A percentile compares a stretch with the other conserved stretches of the same genome.
Conservation (phyloP, 768 basidiomycete genomes). For the Pleurotus citrinopileatus region DNA sequence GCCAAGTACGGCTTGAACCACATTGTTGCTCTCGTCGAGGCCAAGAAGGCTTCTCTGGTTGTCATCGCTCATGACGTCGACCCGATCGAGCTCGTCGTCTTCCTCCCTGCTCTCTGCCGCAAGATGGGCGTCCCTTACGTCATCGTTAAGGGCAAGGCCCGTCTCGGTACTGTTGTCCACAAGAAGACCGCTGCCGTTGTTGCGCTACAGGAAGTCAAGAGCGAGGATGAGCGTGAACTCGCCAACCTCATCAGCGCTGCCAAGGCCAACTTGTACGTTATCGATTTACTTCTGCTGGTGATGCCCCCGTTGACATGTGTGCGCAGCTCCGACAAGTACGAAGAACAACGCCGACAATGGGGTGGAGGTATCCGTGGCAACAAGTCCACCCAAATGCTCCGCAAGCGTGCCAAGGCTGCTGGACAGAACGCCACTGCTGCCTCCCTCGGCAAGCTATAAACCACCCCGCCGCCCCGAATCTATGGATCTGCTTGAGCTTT, state of each 20-base stretch:
- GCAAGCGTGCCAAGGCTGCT: constrained; percentile 90
- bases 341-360: constrained; percentile 89
- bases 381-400: constrained; percentile 92
- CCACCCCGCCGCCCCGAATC: neutral
- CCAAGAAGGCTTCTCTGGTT: constrained; percentile 95
- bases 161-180: constrained; percentile 96
- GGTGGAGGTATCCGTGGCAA: constrained; percentile 95
- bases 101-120: constrained; percentile 95
- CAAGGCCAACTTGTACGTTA: constrained; percentile 93
- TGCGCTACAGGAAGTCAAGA: constrained; percentile 90
- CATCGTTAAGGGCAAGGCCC: constrained; percentile 97
- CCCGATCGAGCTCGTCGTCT: constrained; percentile 98
- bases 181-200: constrained; percentile 97
- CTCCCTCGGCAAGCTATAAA: constrained; percentile 63
- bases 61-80: constrained; percentile 98
- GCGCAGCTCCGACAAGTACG: constrained; percentile 91
- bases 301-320: constrained; percentile 9
- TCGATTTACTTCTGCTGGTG: neutral
- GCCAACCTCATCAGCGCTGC: constrained; percentile 89
- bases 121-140: constrained; percentile 99
- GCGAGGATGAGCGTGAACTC: constrained; percentile 92
- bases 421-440: constrained; percentile 63
- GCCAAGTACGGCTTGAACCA: constrained; percentile 98
- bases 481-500: neutral
- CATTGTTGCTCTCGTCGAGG: constrained; percentile 91